These are phyloP conservation scores for Alternaria consortialis DNA, from an alignment of 2,329 filamentous ascomycete genomes.

Conservation along the genomic window DNA sequence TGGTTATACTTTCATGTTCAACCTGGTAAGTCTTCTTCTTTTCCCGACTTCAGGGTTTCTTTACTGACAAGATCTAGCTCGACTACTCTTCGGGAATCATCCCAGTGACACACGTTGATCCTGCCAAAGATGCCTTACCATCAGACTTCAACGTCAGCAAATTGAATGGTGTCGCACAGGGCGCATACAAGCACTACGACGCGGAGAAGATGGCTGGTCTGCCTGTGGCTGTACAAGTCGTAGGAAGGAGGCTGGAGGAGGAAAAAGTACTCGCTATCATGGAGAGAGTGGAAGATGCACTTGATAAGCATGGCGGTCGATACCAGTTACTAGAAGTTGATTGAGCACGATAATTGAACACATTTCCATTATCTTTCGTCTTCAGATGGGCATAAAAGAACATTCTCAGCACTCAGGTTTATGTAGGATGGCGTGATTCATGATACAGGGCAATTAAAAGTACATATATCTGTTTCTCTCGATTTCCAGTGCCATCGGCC, in stretches of 20 bases:
- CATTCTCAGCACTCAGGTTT: no score
- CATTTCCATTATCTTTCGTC: no score
- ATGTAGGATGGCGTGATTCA: not conserved
- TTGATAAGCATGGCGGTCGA: constrained; percentile 64
- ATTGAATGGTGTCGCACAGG: constrained; percentile 80
- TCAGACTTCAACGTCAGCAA: constrained; percentile 66
- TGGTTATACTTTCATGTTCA: constrained; percentile 94
- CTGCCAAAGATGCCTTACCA: constrained; percentile 71
- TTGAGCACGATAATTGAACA: constrained; percentile 13
- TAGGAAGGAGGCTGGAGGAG: constrained; percentile 81
- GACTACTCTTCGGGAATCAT: constrained; percentile 87
- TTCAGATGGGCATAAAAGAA: no score
- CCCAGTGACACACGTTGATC: constrained; percentile 86
- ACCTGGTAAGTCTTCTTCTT: constrained; percentile 68
- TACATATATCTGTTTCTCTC: no score
- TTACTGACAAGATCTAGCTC: constrained; percentile 60
- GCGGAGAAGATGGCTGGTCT: constrained; percentile 84
- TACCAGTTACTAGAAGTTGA: constrained; percentile 61
- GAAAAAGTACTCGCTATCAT: constrained; percentile 87
- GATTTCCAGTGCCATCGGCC: not conserved
- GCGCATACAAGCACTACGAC: constrained; percentile 88
- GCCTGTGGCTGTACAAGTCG: constrained; percentile 85
- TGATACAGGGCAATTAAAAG: not conserved
- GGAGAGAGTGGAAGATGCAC: constrained; percentile 77
- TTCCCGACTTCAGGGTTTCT: not conserved